Evolutionary conservation across 441 rosid genomes (phyloP).

Genomic region (Populus hybrid): DNA sequence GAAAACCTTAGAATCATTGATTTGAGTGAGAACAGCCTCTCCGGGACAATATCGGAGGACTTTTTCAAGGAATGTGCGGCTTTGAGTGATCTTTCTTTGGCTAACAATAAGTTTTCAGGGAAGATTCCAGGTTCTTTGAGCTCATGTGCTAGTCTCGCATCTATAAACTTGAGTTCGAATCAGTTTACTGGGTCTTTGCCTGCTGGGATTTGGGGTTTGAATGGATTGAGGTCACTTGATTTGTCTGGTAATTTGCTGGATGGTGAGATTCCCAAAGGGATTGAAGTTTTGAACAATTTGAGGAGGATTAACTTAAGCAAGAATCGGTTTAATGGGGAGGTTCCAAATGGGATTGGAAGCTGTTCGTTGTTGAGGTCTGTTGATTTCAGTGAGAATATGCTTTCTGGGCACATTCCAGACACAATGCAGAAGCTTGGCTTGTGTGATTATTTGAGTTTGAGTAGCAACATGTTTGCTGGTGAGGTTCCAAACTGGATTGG

Average conservation of each 20-base stretch:
- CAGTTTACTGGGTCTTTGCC: slow-evolving; percentile 71
- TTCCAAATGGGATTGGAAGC: slow-evolving; percentile 65
- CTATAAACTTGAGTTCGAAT: slow-evolving; percentile 63
- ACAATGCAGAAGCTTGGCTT: slow-evolving; percentile 55
- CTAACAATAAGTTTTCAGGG: slow-evolving; percentile 63
- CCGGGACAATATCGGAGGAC: slow-evolving; percentile 66
- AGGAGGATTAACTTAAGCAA: slow-evolving; percentile 43
- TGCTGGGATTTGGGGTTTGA: slow-evolving; percentile 54
- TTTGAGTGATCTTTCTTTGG: slow-evolving; percentile 60
- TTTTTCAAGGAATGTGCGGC: slow-evolving; percentile 82
- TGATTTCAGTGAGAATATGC: slow-evolving; percentile 61
- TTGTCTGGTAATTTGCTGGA: slow-evolving; percentile 61
- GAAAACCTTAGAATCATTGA: slow-evolving; percentile 34
- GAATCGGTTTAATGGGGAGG: slow-evolving; percentile 55
- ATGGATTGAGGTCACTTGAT: slow-evolving; percentile 57
- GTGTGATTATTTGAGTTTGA: slow-evolving; percentile 22
- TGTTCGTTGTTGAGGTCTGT: slow-evolving; percentile 49
- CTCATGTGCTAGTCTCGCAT: slow-evolving; percentile 52
- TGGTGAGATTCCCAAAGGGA: slow-evolving; percentile 60
- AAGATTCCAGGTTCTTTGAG: slow-evolving; percentile 62
- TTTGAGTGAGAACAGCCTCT: slow-evolving; percentile 41
- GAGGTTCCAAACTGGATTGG: slow-evolving; percentile 76
- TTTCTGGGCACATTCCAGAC: slow-evolving; percentile 67
- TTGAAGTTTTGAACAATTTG: slow-evolving; percentile 56
- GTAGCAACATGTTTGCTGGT: slow-evolving; percentile 50